Conservation (phyloP, 768 basidiomycete species). For the Cystofilobasidium capitatum region DNA sequence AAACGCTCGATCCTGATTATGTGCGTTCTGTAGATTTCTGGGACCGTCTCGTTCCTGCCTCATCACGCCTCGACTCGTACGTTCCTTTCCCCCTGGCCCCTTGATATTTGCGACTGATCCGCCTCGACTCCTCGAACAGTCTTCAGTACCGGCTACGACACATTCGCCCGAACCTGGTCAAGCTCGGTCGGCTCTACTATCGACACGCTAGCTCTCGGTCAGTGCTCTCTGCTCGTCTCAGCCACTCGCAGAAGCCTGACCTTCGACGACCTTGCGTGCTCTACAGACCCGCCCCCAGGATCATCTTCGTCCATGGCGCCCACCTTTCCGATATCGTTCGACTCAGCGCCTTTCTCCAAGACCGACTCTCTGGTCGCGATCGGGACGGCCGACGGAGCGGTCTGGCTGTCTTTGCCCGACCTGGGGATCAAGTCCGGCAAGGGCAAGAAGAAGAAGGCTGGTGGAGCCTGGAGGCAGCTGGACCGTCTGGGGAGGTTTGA, state of each 20-base stretch:
- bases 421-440: background rate
- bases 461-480: background rate
- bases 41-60: slow-evolving; percentile 12
- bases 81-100: background rate
- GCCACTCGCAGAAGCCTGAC: background rate
- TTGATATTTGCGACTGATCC: no score
- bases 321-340: slow-evolving; percentile 9
- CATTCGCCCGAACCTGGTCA: slow-evolving; percentile 3
- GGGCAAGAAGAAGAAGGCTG: background rate
- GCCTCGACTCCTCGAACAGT: background rate
- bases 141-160: slow-evolving; percentile 16
- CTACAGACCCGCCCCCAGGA: background rate
- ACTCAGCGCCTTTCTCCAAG: background rate
- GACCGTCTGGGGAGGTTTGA: background rate
- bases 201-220: slow-evolving; percentile 3
- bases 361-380: slow-evolving; percentile 4
- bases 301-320: slow-evolving; percentile 14
- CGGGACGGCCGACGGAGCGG: slow-evolving; percentile 19
- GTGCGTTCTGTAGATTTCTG: slow-evolving; percentile 3
- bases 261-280: background rate
- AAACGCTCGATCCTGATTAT: no score
- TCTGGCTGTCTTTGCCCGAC: slow-evolving; percentile 11
- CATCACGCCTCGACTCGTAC: slow-evolving; percentile 1
- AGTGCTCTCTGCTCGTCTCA: background rate
- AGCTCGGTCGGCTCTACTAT: background rate